Conservation (phyloP, 331 rosid species). For the Malus hybrid region DNA sequence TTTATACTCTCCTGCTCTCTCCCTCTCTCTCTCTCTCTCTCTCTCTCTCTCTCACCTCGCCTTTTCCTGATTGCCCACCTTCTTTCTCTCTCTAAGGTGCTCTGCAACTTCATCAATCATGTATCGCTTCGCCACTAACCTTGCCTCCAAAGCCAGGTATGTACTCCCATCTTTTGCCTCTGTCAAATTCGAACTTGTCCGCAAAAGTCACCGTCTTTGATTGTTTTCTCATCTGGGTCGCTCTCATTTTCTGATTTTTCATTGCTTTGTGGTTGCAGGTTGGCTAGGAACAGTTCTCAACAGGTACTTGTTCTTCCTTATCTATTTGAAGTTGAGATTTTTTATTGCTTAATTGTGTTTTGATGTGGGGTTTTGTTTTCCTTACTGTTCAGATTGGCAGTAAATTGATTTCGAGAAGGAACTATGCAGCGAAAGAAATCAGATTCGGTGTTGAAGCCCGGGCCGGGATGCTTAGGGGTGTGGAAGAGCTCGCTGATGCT, state of each 20-base stretch:
- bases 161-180: conserved; percentile 1
- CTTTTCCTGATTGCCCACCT: not conserved
- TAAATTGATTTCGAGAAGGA: conserved; percentile 60
- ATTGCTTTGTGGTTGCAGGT: not conserved
- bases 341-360: not conserved
- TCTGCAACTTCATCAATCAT: conserved; percentile 10
- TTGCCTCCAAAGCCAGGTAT: conserved; percentile 34
- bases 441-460: conserved; percentile 93
- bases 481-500: conserved; percentile 95
- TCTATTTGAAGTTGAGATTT: not conserved
- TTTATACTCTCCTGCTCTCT: not conserved
- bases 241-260: not conserved
- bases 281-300: conserved; percentile 12
- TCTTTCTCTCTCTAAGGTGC: not conserved
- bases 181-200: not conserved
- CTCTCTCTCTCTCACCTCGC: not conserved
- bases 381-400: conserved; percentile 41
- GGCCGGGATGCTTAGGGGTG: conserved; percentile 86
- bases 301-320: conserved; percentile 5
- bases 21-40: not conserved
- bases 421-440: conserved; percentile 89
- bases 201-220: not conserved
- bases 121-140: conserved; percentile 26
- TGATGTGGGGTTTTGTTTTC: not conserved
- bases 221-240: conserved; percentile 1